Conservation (phyloP, 441 rosid species). For the Rhodomyrtus psidioides region DNA sequence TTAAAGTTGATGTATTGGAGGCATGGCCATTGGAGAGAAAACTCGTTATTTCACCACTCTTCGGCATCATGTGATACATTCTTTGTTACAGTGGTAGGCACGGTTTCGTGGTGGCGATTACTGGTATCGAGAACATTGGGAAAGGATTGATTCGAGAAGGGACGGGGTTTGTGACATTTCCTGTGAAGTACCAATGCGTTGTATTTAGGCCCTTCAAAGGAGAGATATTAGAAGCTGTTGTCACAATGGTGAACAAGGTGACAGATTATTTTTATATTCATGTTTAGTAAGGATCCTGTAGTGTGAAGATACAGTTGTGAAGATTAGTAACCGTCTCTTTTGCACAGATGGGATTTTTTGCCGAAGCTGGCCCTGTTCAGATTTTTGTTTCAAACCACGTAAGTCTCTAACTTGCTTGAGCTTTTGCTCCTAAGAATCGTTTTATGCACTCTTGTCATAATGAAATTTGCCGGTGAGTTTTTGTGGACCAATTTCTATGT, state of each 20-base stretch:
- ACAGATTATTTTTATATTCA: background rate
- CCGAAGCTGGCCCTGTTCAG: slow-evolving; percentile 95
- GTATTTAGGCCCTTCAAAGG: slow-evolving; percentile 92
- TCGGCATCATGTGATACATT: background rate
- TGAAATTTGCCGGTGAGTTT: background rate
- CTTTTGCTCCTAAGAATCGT: background rate
- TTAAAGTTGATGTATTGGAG: background rate
- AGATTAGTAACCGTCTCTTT: background rate
- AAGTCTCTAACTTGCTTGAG: slow-evolving; percentile 14
- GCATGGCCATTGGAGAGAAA: background rate
- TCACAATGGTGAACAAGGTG: slow-evolving; percentile 91
- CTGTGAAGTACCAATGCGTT: slow-evolving; percentile 81
- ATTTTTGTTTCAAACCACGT: slow-evolving; percentile 92
- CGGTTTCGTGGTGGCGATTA: slow-evolving; percentile 92
- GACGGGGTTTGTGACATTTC: slow-evolving; percentile 79
- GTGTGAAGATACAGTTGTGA: background rate
- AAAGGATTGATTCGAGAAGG: slow-evolving; percentile 90
- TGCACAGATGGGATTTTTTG: slow-evolving; percentile 89
- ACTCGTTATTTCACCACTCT: background rate
- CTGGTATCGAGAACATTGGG: slow-evolving; percentile 73
- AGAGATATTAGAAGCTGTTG: slow-evolving; percentile 85
- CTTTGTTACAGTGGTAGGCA: slow-evolving; percentile 53
- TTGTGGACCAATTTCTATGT: background rate
- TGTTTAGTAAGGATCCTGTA: background rate
- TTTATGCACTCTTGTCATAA: background rate